These are phyloP conservation scores for Medicago ruthenica DNA, from an alignment of 306 rosid genomes.

Conservation along the genomic window DNA sequence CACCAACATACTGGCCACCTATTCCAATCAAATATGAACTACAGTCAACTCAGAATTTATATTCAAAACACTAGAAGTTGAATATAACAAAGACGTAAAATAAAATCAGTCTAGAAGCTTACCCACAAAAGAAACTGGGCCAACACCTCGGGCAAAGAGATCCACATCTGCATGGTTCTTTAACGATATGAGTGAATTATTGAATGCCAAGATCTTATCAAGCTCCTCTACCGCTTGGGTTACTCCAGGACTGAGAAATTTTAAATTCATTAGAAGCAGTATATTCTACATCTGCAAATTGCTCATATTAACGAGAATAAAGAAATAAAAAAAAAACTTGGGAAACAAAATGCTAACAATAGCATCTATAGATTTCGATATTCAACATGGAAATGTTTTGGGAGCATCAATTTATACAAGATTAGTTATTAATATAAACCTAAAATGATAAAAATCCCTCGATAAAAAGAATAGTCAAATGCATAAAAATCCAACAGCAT, in stretches of 20 bases:
- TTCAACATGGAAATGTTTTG: conserved; percentile 8
- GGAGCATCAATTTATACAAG: background rate
- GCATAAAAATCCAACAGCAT: conserved; percentile 13
- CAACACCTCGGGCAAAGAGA: conserved; percentile 82
- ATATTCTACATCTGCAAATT: background rate
- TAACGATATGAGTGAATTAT: conserved; percentile 70
- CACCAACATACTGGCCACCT: conserved; percentile 82
- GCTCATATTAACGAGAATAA: conserved; percentile 7
- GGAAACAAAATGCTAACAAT: conserved; percentile 15
- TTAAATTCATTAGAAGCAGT: conserved; percentile 44
- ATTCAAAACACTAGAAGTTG: conserved; percentile 14
- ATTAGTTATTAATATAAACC: background rate
- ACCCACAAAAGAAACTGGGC: conserved; percentile 86
- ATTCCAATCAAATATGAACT: conserved; percentile 28
- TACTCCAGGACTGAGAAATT: conserved; percentile 68
- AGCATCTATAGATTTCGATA: conserved; percentile 13
- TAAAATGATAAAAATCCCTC: conserved; percentile 20
- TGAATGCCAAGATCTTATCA: conserved; percentile 68
- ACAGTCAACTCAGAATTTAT: conserved; percentile 8
- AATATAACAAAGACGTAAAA: background rate
- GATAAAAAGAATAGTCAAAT: conserved; percentile 1
- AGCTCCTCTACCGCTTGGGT: conserved; percentile 72
- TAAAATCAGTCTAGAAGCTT: conserved; percentile 37
- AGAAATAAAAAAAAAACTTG: background rate
- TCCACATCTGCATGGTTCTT: conserved; percentile 75